Conservation (phyloP, 2,329 filamentous ascomycete species). For the Pestalotiopsis sp. region DNA sequence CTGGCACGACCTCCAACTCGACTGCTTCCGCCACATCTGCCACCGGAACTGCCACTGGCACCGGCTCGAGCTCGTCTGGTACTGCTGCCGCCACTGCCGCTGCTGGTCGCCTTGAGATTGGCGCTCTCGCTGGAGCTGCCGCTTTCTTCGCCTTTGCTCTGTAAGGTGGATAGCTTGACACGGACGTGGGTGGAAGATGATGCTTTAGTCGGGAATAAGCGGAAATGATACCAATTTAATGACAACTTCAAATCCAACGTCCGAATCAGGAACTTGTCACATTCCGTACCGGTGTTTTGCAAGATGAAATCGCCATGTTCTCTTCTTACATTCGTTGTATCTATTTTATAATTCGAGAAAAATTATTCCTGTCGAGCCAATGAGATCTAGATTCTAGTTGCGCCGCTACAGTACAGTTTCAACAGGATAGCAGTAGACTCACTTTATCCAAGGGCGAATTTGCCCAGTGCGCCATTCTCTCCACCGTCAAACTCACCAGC, state of each 20-base stretch:
- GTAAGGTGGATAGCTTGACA: conserved; percentile 16
- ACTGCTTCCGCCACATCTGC: conserved; percentile 9
- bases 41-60: conserved; percentile 11
- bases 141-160: conserved; percentile 31
- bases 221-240: conserved; percentile 2
- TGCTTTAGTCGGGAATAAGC: background rate
- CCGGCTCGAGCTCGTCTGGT: conserved; percentile 16
- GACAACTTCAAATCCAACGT: background rate
- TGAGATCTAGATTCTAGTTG: background rate
- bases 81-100: conserved; percentile 22
- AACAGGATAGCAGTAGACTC: background rate
- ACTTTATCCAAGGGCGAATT: conserved; percentile 42
- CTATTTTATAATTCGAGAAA: background rate
- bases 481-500: conserved; percentile 55
- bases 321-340: conserved; percentile 11
- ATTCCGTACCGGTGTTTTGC: background rate
- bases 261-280: background rate
- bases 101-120: conserved; percentile 24
- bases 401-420: background rate
- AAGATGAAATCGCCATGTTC: background rate
- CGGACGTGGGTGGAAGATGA: background rate
- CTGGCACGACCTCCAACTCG: background rate
- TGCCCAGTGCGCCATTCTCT: conserved; percentile 49
- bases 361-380: background rate
- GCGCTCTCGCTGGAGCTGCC: conserved; percentile 30